Base-by-base conservation (phyloP, 306 rosid species). In the Quercus gilva region DNA sequence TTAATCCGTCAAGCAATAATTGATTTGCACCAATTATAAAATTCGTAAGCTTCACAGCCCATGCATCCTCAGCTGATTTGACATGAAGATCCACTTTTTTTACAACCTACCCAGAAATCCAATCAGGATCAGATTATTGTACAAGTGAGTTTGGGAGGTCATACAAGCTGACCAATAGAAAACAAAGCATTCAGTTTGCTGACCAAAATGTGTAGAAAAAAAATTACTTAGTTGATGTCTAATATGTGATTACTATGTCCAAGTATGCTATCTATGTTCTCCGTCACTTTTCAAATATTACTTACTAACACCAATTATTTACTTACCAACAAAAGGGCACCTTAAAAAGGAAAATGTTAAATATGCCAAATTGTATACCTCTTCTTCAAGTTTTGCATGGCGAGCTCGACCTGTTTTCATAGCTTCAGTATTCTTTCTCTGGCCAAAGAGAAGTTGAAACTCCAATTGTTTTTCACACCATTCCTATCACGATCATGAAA, bases 381-480 rank as follows among this genome's bases (percentile, higher is more conserved):
- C 97, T 76, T 88, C 85, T 85, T 92, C 97, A 57, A 94, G 98
- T 76, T 86, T 81, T 5, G 79, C 87, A 79, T 94, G 97, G 45
- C 95, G 86, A 56, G 93, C 92, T 75, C 64, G 86, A 35, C 97
- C 99, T 65, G 79, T 85, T 84, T 51, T 88, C 97, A 94, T 92
- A 71, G 85, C 97, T 81, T 79, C 56, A 61, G 21, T 88, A 28
- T 63, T 53, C 80, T 67, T 85, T 71, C 73, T 33, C 63, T 83
- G 79, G 81, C 92, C 92, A 67, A 58, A 65, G 28, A n/a, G 69
- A 26, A 92, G 97, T 51, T 53, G 21, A 81, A 85, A 88, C 87
- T 92, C 98, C 94, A 69, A 88, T 85, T 90, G 89, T 78, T 94
- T 92, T 69, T 90, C 90, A 73, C 98, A 94, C 98, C 98, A 94